These are phyloP conservation scores for Acacia concinna DNA, from an alignment of 331 rosid species.

Conservation along the genomic window DNA sequence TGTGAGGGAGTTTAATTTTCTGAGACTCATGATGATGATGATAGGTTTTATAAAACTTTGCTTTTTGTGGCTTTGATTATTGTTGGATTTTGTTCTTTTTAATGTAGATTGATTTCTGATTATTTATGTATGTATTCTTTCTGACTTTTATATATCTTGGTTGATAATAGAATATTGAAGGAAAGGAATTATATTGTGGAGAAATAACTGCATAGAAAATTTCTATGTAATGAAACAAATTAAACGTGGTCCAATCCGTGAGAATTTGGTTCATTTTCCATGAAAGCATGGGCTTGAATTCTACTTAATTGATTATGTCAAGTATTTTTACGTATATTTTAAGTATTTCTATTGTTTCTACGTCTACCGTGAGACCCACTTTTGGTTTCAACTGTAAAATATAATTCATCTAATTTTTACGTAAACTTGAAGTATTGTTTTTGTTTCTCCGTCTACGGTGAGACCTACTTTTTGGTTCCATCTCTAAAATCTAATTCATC, in stretches of 20 bases:
- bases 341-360: neutral
- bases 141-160: neutral
- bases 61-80: constrained; percentile 3
- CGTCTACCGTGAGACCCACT: neutral
- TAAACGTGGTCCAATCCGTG: neutral
- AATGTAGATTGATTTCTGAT: neutral
- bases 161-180: neutral
- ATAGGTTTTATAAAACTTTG: neutral
- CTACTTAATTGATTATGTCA: neutral
- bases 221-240: neutral
- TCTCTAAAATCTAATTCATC: neutral
- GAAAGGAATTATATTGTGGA: neutral
- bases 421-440: neutral
- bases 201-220: neutral
- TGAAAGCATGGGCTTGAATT: neutral
- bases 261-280: neutral
- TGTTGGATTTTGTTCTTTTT: constrained; percentile 12
- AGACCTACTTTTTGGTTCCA: neutral
- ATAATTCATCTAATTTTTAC: neutral
- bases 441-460: neutral
- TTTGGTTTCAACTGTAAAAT: neutral
- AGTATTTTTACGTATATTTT: neutral
- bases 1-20: neutral
- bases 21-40: neutral
- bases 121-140: neutral